These are phyloP conservation scores for Globisporangium recalcitrans DNA, from an alignment of 352 stramenopile genomes.

Conservation along the genomic window DNA sequence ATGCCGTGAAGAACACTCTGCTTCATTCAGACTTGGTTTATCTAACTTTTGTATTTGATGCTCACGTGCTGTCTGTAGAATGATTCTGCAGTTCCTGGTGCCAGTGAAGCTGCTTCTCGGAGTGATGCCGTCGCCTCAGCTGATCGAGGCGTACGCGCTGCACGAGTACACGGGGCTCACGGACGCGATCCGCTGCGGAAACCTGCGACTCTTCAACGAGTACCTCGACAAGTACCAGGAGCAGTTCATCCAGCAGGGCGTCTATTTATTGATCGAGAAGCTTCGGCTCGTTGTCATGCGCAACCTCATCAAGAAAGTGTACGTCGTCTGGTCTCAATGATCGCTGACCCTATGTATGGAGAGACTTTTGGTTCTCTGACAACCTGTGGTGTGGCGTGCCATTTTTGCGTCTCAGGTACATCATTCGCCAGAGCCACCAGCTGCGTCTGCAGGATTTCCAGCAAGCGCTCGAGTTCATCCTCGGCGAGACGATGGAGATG, in stretches of 20 bases:
- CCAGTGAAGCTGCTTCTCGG: conserved; percentile 92
- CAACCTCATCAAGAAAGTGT: conserved; percentile 96
- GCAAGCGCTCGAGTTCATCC: conserved; percentile 79
- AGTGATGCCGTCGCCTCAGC: conserved; percentile 84
- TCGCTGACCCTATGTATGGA: neutral
- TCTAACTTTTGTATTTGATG: neutral
- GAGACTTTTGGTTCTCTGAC: neutral
- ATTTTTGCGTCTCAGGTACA: conserved; percentile 39
- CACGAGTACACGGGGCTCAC: conserved; percentile 86
- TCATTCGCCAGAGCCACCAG: conserved; percentile 85
- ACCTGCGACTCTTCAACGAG: conserved; percentile 91
- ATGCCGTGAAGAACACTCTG: neutral
- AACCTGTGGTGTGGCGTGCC: no score
- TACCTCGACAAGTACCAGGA: conserved; percentile 88
- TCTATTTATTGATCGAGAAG: conserved; percentile 96
- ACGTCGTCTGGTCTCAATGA: conserved; percentile 28
- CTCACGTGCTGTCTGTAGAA: conserved; percentile 24
- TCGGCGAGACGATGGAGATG: conserved; percentile 86
- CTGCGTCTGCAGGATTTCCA: conserved; percentile 89
- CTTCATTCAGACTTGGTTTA: neutral
- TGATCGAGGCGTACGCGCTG: conserved; percentile 89
- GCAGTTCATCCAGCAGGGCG: conserved; percentile 89
- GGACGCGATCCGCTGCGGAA: conserved; percentile 87
- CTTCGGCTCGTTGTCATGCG: conserved; percentile 92
- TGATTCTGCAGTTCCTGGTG: conserved; percentile 94